Conservation (phyloP, 768 basidiomycete genomes). For the Boletus tomentosulus region DNA sequence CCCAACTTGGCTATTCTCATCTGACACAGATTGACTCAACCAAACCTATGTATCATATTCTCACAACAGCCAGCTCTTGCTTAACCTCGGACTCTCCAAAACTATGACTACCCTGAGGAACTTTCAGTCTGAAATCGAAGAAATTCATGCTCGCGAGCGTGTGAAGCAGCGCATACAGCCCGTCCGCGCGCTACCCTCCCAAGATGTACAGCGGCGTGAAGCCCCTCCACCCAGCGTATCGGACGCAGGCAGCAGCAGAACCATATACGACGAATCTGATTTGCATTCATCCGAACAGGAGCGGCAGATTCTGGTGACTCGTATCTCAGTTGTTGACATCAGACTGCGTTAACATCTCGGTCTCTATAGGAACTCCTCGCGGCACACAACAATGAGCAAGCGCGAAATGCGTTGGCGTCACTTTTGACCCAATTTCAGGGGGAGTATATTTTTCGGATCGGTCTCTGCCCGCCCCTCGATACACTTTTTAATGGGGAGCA, state of each 20-base stretch:
- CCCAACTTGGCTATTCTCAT: not conserved
- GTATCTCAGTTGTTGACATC: not conserved
- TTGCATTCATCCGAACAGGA: slow-evolving; percentile 15
- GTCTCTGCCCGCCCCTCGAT: slow-evolving; percentile 56
- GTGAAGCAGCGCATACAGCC: slow-evolving; percentile 50
- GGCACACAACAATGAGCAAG: slow-evolving; percentile 44
- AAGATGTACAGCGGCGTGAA: slow-evolving; percentile 48
- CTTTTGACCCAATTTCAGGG: slow-evolving; percentile 66
- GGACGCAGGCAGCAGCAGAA: not conserved
- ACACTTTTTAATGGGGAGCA: slow-evolving; percentile 52
- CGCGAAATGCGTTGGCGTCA: slow-evolving; percentile 60
- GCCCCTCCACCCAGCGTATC: slow-evolving; percentile 8
- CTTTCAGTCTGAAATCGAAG: slow-evolving; percentile 71
- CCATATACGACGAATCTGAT: not conserved
- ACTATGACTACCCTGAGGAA: slow-evolving; percentile 31
- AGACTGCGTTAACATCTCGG: not conserved
- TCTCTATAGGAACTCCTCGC: slow-evolving; percentile 39
- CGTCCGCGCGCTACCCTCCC: slow-evolving; percentile 11
- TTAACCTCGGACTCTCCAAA: not conserved
- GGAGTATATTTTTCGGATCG: slow-evolving; percentile 74
- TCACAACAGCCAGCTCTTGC: not conserved
- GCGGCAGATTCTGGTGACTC: slow-evolving; percentile 15
- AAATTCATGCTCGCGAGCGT: slow-evolving; percentile 65
- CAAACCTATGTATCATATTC: slow-evolving; percentile 14
- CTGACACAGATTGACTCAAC: slow-evolving; percentile 1